Percentiles rank a stretch among this genome's conserved stretches.
Evolutionary conservation across 352 stramenopile species (phyloP).

Genomic region (Chrysophaeum taylorii): DNA sequence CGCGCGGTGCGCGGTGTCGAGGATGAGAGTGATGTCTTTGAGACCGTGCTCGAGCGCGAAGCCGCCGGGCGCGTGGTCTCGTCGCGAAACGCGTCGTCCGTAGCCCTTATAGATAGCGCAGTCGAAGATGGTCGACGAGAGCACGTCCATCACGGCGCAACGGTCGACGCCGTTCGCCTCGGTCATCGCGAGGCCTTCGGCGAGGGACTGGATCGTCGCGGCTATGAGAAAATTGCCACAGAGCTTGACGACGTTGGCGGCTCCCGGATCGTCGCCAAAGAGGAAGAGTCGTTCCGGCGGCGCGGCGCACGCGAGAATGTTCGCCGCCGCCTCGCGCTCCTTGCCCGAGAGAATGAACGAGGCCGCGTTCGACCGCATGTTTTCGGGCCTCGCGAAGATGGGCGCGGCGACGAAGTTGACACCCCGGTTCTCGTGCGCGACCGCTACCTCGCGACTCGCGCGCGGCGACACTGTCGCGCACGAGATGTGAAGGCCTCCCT

Average conservation of each 20-base stretch:
- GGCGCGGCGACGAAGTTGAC: constrained; percentile 46
- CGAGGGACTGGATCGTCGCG: constrained; percentile 58
- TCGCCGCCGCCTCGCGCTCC: background rate
- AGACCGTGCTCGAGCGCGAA: constrained; percentile 58
- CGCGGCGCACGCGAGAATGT: background rate
- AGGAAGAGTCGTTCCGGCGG: constrained; percentile 14
- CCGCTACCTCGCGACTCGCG: constrained; percentile 39
- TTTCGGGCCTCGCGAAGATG: constrained; percentile 56
- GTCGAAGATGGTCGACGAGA: constrained; percentile 62
- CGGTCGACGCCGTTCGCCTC: constrained; percentile 59
- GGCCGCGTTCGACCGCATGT: constrained; percentile 1
- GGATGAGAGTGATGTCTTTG: constrained; percentile 56
- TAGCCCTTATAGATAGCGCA: constrained; percentile 65
- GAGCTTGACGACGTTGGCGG: constrained; percentile 60
- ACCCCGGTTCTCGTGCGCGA: constrained; percentile 30
- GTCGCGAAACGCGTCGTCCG: constrained; percentile 55
- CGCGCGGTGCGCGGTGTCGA: constrained; percentile 44
- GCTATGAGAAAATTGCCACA: constrained; percentile 67
- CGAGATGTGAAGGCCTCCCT: background rate
- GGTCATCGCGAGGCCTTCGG: constrained; percentile 51
- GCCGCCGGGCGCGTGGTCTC: constrained; percentile 55
- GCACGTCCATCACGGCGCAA: constrained; percentile 58
- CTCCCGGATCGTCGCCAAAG: constrained; percentile 47
- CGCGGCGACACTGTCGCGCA: constrained; percentile 39
- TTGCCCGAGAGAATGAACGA: constrained; percentile 1